Evolutionary conservation across 2,329 filamentous ascomycete species (phyloP).

Genomic region (Ophiostoma montium): DNA sequence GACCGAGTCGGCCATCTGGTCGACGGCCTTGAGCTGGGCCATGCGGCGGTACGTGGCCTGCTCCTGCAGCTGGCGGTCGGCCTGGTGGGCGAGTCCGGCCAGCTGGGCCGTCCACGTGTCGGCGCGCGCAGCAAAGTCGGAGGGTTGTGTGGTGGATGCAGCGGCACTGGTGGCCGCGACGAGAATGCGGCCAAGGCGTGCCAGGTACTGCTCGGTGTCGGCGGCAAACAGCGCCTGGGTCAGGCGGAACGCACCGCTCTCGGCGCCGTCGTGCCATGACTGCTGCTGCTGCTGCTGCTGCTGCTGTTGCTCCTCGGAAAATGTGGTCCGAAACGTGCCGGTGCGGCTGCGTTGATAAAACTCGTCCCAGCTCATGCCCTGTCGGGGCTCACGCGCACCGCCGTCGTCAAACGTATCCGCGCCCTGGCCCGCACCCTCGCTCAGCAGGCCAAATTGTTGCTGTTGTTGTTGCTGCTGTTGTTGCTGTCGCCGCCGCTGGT

Average conservation of each 20-base stretch:
- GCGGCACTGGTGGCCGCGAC: background rate
- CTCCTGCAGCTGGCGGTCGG: background rate
- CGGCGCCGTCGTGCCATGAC: background rate
- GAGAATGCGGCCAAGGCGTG: conserved; percentile 5
- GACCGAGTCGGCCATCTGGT: conserved; percentile 3
- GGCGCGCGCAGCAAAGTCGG: background rate
- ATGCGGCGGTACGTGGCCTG: conserved; percentile 9
- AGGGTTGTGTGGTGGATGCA: no score
- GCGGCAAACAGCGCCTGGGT: conserved; percentile 6
- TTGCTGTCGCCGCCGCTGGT: background rate
- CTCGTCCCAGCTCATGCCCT: background rate
- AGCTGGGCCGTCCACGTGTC: background rate
- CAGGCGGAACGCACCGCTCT: background rate
- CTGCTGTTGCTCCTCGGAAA: background rate
- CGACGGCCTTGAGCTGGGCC: conserved; percentile 9
- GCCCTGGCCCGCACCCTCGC: no score
- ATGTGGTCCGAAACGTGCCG: background rate
- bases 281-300: no score
- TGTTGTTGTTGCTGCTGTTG: background rate
- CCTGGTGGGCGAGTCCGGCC: background rate
- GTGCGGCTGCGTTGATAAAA: background rate
- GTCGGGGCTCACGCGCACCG: no score
- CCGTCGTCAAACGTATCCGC: no score
- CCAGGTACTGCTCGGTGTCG: conserved; percentile 8
- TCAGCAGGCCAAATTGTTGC: no score